Base-by-base conservation (phyloP, 2,329 filamentous ascomycete genomes). In the Apiospora phragmitis region DNA sequence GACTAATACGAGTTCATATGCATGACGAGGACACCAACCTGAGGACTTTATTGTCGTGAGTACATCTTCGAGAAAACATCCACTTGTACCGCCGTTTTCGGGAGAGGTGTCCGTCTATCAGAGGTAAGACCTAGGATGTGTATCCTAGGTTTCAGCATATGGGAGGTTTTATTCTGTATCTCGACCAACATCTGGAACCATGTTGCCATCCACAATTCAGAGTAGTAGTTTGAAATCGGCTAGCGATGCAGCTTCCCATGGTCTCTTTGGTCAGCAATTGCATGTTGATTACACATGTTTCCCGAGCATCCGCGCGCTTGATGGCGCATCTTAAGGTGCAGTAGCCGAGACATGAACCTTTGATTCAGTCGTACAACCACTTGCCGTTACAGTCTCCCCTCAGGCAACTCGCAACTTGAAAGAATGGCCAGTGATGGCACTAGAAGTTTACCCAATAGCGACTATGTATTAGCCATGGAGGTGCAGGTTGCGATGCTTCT, bases 91-190 rank as follows among this genome's bases (percentile, higher is more conserved):
- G 55, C 29, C 32, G 21, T 18, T n/a, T 62, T 62, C 3, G 55
- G 55, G 18, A 38, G 55, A 62, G 55, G 55, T 38, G 55, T 62
- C 55, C 32, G 32, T 62, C 55, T 62, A 62, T 62, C 55, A 62
- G 32, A 62, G 55, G 55, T 9, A 62, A n/a, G 9, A 4, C 21
- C 55, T 29, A 38, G 55, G 55, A 38, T 24, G 32, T 59, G 55
- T 14, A 24, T 9, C 18, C 55, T 38, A n/a, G 18, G 32, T 21
- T 62, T 11, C 12, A 62, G 55, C 32, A n/a, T 38, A 7, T 38
- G 21, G 55, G 18, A 38, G 18, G 32, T 11, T 62, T n/a, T 62
- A 8, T 62, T 24, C 55, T 62, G 55, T 38, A 62, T 62, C 55
- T 38, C 55, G 55, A 62, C 55, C 55, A 62, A 62, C 29, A 62